Evolutionary conservation across 164 flowering plant genomes (phyloP).

Genomic region (Liquidambar formosana): DNA sequence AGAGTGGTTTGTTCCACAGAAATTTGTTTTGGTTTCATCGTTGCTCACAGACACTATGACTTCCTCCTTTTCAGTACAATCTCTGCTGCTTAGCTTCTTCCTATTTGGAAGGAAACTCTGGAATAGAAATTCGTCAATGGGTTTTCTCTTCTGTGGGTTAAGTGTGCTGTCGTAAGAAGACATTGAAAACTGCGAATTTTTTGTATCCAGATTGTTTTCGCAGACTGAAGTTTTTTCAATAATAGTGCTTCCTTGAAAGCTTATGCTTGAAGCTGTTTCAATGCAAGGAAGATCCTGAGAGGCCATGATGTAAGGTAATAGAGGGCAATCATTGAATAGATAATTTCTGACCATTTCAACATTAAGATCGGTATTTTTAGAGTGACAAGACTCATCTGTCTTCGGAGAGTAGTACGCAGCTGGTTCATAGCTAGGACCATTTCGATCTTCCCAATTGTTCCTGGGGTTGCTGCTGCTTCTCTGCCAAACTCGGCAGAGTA

Average conservation of each 20-base stretch:
- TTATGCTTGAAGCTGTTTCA: slow-evolving; percentile 16
- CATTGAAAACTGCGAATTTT: not conserved
- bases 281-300: slow-evolving; percentile 11
- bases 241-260: slow-evolving; percentile 14
- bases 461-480: slow-evolving; percentile 17
- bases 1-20: slow-evolving; percentile 7
- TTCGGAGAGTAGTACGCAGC: not conserved
- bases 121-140: not conserved
- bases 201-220: not conserved
- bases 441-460: slow-evolving; percentile 23
- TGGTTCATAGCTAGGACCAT: slow-evolving; percentile 4
- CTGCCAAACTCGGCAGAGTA: slow-evolving; percentile 34
- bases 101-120: not conserved
- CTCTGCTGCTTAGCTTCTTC: slow-evolving; percentile 7
- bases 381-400: not conserved
- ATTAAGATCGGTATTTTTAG: not conserved
- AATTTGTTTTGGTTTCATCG: not conserved
- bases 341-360: slow-evolving; percentile 12
- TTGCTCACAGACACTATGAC: not conserved
- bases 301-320: slow-evolving; percentile 30
- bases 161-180: slow-evolving; percentile 5
- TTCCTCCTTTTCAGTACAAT: not conserved
- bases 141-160: slow-evolving; percentile 19
- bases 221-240: slow-evolving; percentile 6
- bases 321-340: slow-evolving; percentile 20